Evolutionary conservation across 768 basidiomycete species (phyloP), one percentile per base, ranked within the genome.

Genomic region (Amanita rimosa): DNA sequence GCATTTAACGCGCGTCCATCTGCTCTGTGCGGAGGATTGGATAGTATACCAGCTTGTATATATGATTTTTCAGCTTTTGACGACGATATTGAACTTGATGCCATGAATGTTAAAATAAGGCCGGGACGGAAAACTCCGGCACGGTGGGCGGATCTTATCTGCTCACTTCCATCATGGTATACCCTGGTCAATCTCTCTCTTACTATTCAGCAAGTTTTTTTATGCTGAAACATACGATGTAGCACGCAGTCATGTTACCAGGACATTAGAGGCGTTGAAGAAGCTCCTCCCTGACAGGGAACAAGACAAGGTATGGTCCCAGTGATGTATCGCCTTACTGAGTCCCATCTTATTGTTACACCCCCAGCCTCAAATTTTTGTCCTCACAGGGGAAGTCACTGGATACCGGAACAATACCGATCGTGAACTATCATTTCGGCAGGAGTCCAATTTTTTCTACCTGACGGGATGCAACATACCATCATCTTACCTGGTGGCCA

Each of bases 371-470:
- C 88, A 90, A 62, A 67, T 85, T 6, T 59, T 87, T 13, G 59
- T 90, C 3, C 65, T 90, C 1, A 75, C 79, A 7, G 85, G 85
- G n/a, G 76, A 74, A 55, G 68, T 65, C 4, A 78, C 75, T 2
- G 68, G 72, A 0, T 88, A 70, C 58, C 70, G 88, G 53, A 78
- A 89, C 60, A 90, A 93, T 60, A 93, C 91, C 9, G 90, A 94
- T 60, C 75, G 89, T 27, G 88, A 91, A 64, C 65, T 89, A 37
- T 60, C 70, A 3, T 89, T 90, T 54, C 64, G 63, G 38, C 67
- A 68, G 52, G 90, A 93, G 64, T 84, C 83, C 57, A 95, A 95
- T 65, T 95, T 95, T 61, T 83, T 76, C 66, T 95, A 91, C 61
- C 71, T 95, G 13, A 78, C 87, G 0, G 92, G 89, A 46, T 91